A percentile compares a stretch with the other conserved stretches of the same genome.
Evolutionary conservation across 352 stramenopile species (phyloP).

Genomic region (Globisporangium radiosum): DNA sequence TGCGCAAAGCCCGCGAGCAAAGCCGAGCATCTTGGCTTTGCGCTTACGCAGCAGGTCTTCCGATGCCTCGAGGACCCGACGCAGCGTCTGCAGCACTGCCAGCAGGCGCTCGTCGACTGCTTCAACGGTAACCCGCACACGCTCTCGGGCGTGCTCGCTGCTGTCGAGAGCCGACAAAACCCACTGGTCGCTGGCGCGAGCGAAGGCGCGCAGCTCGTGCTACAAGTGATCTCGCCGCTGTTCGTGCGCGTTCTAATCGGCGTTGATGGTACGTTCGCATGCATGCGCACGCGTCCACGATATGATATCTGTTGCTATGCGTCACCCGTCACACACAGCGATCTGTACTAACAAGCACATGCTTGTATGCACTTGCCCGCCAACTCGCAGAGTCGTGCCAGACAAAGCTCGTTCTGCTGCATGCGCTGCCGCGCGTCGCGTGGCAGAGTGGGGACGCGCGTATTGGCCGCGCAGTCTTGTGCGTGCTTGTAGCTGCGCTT

Average conservation of each 20-base stretch:
- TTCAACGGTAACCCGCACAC: slow-evolving; percentile 34
- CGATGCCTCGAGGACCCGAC: slow-evolving; percentile 9
- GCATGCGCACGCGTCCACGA: not conserved
- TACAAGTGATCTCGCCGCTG: slow-evolving; percentile 26
- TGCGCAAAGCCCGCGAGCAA: slow-evolving; percentile 40
- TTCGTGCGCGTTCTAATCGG: slow-evolving; percentile 29
- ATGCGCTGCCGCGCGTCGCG: slow-evolving; percentile 32
- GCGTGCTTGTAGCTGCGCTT: slow-evolving; percentile 28
- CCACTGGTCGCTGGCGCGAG: slow-evolving; percentile 3
- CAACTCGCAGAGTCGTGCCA: slow-evolving; percentile 12
- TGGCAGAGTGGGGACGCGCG: slow-evolving; percentile 18
- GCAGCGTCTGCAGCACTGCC: not conserved
- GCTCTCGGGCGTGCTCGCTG: slow-evolving; percentile 33
- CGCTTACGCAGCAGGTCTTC: slow-evolving; percentile 27
- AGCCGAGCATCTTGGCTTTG: slow-evolving; percentile 39
- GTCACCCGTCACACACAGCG: too few species aligned
- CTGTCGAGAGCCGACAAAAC: slow-evolving; percentile 18
- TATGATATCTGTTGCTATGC: too few species aligned
- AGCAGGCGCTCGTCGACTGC: slow-evolving; percentile 23
- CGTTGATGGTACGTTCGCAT: slow-evolving; percentile 10
- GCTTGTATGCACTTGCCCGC: too few species aligned
- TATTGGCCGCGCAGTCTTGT: slow-evolving; percentile 8
- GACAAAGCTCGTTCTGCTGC: slow-evolving; percentile 25
- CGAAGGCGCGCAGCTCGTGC: not conserved
- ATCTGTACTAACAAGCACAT: too few species aligned